A percentile compares a stretch with the other conserved stretches of the same genome.
Evolutionary conservation across 352 stramenopile genomes (phyloP).

Genomic region (Phytophthora foliorum): DNA sequence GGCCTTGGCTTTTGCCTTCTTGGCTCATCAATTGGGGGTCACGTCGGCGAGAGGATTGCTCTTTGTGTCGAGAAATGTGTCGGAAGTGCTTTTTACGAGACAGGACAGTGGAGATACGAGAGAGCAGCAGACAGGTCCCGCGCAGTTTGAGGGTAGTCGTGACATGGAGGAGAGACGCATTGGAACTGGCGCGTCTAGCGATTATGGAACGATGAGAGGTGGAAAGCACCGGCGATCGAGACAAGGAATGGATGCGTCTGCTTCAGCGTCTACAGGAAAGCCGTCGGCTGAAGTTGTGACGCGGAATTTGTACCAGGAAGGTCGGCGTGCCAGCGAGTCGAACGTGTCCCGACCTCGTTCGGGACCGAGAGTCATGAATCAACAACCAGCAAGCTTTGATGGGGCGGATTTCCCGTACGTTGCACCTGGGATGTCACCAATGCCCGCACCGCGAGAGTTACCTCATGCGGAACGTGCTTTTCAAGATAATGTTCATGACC

Average conservation of each 20-base stretch:
- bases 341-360: slow-evolving; percentile 14
- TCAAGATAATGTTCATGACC: slow-evolving; percentile 30
- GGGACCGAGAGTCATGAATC: slow-evolving; percentile 5
- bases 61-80: slow-evolving; percentile 61
- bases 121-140: slow-evolving; percentile 17
- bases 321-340: slow-evolving; percentile 28
- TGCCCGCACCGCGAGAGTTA: slow-evolving; percentile 13
- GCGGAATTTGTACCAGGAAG: slow-evolving; percentile 31
- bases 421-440: slow-evolving; percentile 22
- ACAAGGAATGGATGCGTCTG: neutral
- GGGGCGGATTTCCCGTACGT: slow-evolving; percentile 25
- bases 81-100: slow-evolving; percentile 49
- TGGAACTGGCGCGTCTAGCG: slow-evolving; percentile 7
- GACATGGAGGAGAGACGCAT: slow-evolving; percentile 14
- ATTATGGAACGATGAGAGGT: slow-evolving; percentile 37
- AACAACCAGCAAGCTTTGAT: slow-evolving; percentile 20
- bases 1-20: slow-evolving; percentile 63
- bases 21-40: slow-evolving; percentile 69
- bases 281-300: slow-evolving; percentile 38
- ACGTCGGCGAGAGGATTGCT: slow-evolving; percentile 50
- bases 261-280: slow-evolving; percentile 6
- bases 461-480: slow-evolving; percentile 32
- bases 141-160: neutral
- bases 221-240: slow-evolving; percentile 9
- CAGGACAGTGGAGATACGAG: neutral